Conservation (phyloP, 345 rosid species). For the Lumnitzera racemosa region DNA sequence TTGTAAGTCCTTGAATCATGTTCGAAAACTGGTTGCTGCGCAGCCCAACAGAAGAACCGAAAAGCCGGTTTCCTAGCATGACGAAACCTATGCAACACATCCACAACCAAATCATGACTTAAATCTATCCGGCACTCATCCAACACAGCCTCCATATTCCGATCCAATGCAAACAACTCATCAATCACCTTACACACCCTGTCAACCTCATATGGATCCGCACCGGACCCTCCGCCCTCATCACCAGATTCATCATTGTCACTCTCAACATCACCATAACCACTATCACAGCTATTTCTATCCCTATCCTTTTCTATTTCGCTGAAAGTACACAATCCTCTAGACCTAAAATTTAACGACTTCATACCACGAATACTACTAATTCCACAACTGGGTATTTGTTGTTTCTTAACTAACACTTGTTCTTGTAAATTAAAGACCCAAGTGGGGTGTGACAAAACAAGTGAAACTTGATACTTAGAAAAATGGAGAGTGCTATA, state of each 20-base stretch:
- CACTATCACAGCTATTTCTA: slow-evolving; percentile 19
- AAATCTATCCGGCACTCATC: slow-evolving; percentile 53
- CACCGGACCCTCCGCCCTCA: slow-evolving; percentile 16
- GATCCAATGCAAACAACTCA: slow-evolving; percentile 69
- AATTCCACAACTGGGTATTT: neutral
- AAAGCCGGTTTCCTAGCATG: slow-evolving; percentile 88
- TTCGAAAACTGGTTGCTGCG: slow-evolving; percentile 38
- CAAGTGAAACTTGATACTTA: slow-evolving; percentile 47
- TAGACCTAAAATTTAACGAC: slow-evolving; percentile 9
- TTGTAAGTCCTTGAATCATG: slow-evolving; percentile 79
- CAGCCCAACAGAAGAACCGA: slow-evolving; percentile 85
- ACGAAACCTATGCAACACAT: slow-evolving; percentile 51
- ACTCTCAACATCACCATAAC: slow-evolving; percentile 5
- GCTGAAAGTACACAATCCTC: slow-evolving; percentile 25
- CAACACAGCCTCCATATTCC: slow-evolving; percentile 90
- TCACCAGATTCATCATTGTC: slow-evolving; percentile 17
- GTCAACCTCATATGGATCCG: slow-evolving; percentile 46
- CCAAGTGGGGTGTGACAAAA: slow-evolving; percentile 68
- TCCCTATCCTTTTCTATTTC: slow-evolving; percentile 10
- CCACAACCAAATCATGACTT: slow-evolving; percentile 50
- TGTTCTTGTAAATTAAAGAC: slow-evolving; percentile 41
- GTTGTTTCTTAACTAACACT: slow-evolving; percentile 20
- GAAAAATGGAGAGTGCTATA: slow-evolving; percentile 39
- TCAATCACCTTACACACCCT: slow-evolving; percentile 84
- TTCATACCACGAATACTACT: neutral